A percentile compares a stretch with the other conserved stretches of the same genome.
These are phyloP conservation scores for Fusarium sulawesiense DNA, from an alignment of 2,329 filamentous ascomycete genomes.

Conservation along the genomic window DNA sequence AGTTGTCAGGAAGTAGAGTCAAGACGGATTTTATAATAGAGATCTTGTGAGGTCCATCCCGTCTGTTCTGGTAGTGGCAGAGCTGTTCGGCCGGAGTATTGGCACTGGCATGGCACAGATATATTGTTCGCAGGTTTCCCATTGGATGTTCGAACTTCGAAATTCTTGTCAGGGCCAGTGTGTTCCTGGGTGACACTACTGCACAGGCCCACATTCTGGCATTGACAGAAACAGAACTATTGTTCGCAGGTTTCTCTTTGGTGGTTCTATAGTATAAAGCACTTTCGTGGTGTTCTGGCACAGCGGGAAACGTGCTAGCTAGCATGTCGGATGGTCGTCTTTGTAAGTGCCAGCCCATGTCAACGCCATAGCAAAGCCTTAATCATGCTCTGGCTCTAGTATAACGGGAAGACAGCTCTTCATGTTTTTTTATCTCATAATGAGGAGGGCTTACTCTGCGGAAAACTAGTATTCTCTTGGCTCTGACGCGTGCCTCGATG, in stretches of 20 bases:
- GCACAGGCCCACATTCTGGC: not conserved
- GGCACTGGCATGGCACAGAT: no score
- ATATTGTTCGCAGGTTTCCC: no score
- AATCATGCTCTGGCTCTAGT: rapidly evolving
- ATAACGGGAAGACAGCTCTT: rapidly evolving
- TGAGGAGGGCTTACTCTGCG: rapidly evolving
- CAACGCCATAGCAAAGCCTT: not conserved
- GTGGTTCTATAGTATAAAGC: not conserved
- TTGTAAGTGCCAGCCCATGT: not conserved
- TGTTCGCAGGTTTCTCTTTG: not conserved
- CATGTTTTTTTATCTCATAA: rapidly evolving
- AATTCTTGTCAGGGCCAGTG: not conserved
- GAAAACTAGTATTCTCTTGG: not conserved
- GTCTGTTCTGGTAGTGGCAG: no score
- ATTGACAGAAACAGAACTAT: not conserved
- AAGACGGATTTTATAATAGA: no score
- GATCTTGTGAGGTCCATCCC: no score
- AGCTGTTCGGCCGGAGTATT: no score
- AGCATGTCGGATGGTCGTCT: not conserved
- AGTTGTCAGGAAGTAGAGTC: no score
- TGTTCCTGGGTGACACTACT: not conserved
- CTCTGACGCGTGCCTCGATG: rapidly evolving
- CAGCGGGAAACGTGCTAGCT: rapidly evolving
- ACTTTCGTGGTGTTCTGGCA: not conserved
- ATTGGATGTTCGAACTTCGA: not conserved